These are phyloP conservation scores for Diplosphaera chodatii DNA, from an alignment of 139 green algal genomes.

Conservation along the genomic window DNA sequence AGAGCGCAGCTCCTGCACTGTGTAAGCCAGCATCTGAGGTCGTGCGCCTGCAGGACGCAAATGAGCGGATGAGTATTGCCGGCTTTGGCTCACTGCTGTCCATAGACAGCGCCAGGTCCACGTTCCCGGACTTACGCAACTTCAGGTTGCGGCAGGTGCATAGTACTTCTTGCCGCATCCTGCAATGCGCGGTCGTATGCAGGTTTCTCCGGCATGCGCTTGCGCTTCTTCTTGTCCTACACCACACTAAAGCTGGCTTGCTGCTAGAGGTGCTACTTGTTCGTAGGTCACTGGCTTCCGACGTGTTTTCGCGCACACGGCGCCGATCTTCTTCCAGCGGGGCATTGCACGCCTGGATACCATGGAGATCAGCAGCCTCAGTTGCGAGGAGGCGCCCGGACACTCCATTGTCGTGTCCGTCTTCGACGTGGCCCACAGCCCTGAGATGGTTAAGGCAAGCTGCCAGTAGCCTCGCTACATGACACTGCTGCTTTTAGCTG, in stretches of 20 bases:
- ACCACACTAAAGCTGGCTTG: background rate
- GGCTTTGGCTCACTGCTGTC: conserved; percentile 75
- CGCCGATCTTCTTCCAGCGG: conserved; percentile 74
- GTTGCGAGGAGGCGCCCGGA: conserved; percentile 36
- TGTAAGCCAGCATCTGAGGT: background rate
- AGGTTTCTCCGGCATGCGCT: no score
- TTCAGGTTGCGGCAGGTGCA: conserved; percentile 61
- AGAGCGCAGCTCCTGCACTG: background rate
- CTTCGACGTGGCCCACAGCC: conserved; percentile 57
- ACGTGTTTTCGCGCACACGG: conserved; percentile 81
- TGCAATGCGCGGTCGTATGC: no score
- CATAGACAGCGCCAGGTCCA: conserved; percentile 50
- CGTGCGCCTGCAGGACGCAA: background rate
- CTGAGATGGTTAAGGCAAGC: background rate
- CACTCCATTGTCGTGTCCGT: conserved; percentile 57
- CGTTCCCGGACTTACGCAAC: conserved; percentile 73
- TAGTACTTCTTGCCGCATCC: no score
- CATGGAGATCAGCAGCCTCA: conserved; percentile 64
- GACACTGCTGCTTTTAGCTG: background rate
- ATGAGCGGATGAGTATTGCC: conserved; percentile 60
- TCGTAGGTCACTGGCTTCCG: conserved; percentile 57
- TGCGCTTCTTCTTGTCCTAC: no score
- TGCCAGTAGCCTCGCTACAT: background rate
- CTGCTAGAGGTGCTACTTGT: no score
- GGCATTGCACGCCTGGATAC: conserved; percentile 76